These are phyloP conservation scores for Lactarius tabidus DNA, from an alignment of 768 basidiomycete species.

Conservation along the genomic window DNA sequence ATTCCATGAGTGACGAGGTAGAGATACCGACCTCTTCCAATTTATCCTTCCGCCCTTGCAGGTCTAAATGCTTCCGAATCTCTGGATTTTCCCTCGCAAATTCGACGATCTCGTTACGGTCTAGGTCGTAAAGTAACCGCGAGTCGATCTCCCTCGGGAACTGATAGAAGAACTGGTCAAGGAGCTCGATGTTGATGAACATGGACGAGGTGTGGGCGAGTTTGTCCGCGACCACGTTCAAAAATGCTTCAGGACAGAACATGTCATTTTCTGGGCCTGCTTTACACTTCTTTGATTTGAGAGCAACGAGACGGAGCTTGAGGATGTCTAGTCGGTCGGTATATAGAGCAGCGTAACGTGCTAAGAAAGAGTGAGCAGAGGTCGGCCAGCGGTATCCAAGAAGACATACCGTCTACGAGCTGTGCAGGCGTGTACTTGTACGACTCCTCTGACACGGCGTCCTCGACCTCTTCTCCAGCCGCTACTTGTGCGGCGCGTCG, in stretches of 20 bases:
- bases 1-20: neutral
- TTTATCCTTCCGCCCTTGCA: slow-evolving; percentile 97
- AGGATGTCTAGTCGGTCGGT: slow-evolving; percentile 75
- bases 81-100: slow-evolving; percentile 95
- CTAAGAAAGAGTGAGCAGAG: slow-evolving; percentile 39
- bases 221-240: slow-evolving; percentile 95
- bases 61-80: slow-evolving; percentile 82
- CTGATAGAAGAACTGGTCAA: slow-evolving; percentile 99
- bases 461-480: slow-evolving; percentile 35
- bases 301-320: slow-evolving; percentile 78
- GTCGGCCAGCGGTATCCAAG: neutral
- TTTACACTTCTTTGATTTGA: slow-evolving; percentile 86
- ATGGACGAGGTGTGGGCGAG: slow-evolving; percentile 92
- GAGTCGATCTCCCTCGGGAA: slow-evolving; percentile 98
- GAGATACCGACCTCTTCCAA: slow-evolving; percentile 72
- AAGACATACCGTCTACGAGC: slow-evolving; percentile 76
- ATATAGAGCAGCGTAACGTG: slow-evolving; percentile 89
- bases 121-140: slow-evolving; percentile 87
- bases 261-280: slow-evolving; percentile 83
- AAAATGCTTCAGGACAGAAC: slow-evolving; percentile 95
- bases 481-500: slow-evolving; percentile 42
- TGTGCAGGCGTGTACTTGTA: slow-evolving; percentile 92
- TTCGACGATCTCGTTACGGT: slow-evolving; percentile 80
- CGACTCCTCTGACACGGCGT: slow-evolving; percentile 43
- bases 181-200: slow-evolving; percentile 98